Base-by-base conservation (phyloP, 495 filamentous ascomycete genomes). In the Penicillium turbatum region DNA sequence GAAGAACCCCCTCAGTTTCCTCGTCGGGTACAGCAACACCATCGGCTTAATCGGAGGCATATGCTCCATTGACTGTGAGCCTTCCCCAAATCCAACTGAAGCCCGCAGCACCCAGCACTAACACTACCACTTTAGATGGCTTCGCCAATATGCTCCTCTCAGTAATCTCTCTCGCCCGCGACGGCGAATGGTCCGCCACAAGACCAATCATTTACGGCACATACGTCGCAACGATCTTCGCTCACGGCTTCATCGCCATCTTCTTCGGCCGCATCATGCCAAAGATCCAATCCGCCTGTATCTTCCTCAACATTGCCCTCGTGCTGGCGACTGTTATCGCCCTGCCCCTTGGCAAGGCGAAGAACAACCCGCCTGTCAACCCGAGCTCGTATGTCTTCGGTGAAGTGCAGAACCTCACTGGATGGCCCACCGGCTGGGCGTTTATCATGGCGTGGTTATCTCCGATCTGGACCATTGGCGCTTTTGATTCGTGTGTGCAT, bases 1-100 rank as follows among this genome's bases (percentile, higher is more conserved):
- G 40, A 76, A 84, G 46, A 86, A 85, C 61, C 76, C 82, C 8
- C 65, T 88, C 8, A 82, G 82, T 57, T 88, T 87, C 61, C 63
- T 88, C 26, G 85, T 88, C 24, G 85, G 85, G 16, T 88, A 87
- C 58, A 86, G 82, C 66, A 88, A 88, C 57, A 88, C 80, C 1
- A 67, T 88, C 17, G 85, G 85, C 1, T 63, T 87, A 9, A 74
- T 87, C 27, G 84, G 83, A 26, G 85, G 84, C 11, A 67, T 85
- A 17, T 83, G 81, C 60, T 82, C 79, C 17, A 75, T 83, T 39
- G 81, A 85, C 48, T 85, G 79, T 77, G 62, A 56, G 60, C 30
- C 10, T 5, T 15, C 3, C 40, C 24, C 15, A 10, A 17, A 11
- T 4, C 2, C 0, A 21, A 32, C 13, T 27, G 6, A 6, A 34